phyloP scores from a whole-genome alignment of 2,329 filamentous ascomycete genomes.

The Elsinoe fawcettii region DNA sequence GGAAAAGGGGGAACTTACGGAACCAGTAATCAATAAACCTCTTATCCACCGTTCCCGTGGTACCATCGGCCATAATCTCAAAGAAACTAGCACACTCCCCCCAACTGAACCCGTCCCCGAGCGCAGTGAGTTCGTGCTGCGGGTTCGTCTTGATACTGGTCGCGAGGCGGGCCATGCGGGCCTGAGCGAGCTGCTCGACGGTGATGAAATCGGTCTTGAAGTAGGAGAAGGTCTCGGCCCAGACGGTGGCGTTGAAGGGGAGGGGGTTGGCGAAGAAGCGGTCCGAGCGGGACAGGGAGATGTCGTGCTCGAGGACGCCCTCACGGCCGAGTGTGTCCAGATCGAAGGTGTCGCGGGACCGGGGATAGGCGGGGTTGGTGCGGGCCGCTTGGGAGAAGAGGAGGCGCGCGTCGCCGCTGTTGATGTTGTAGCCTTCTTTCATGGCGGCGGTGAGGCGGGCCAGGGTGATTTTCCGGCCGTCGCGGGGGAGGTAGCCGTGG shows the following conservation, averaged over 20 bases:
- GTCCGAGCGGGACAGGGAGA: slow-evolving; percentile 1
- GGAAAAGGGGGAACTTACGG: not conserved
- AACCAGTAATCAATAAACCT: slow-evolving; percentile 11
- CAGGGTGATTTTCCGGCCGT: slow-evolving; percentile 17
- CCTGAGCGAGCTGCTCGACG: slow-evolving; percentile 1
- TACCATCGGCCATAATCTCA: slow-evolving; percentile 11
- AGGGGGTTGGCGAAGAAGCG: slow-evolving; percentile 4
- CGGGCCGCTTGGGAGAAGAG: slow-evolving; percentile 7
- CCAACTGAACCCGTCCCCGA: slow-evolving; percentile 1
- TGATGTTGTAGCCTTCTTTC: slow-evolving; percentile 14
- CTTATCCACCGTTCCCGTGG: slow-evolving; percentile 8
- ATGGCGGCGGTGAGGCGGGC: slow-evolving; percentile 2
- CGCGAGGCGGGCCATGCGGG: slow-evolving; percentile 7
- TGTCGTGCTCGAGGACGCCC: slow-evolving; percentile 10
- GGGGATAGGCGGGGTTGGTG: slow-evolving; percentile 7
- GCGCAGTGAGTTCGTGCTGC: slow-evolving; percentile 1
- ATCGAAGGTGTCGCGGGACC: slow-evolving; percentile 7
- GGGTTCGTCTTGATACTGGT: slow-evolving; percentile 9
- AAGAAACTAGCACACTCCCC: slow-evolving; percentile 6
- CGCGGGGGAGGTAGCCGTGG: slow-evolving; percentile 23
- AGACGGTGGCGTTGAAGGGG: slow-evolving; percentile 14
- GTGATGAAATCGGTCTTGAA: slow-evolving; percentile 13
- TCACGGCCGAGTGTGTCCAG: slow-evolving; percentile 10
- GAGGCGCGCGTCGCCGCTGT: slow-evolving; percentile 2
- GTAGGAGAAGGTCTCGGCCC: slow-evolving; percentile 11